Conservation (phyloP, 2,329 filamentous ascomycete species). For the Calonectria crousiana region DNA sequence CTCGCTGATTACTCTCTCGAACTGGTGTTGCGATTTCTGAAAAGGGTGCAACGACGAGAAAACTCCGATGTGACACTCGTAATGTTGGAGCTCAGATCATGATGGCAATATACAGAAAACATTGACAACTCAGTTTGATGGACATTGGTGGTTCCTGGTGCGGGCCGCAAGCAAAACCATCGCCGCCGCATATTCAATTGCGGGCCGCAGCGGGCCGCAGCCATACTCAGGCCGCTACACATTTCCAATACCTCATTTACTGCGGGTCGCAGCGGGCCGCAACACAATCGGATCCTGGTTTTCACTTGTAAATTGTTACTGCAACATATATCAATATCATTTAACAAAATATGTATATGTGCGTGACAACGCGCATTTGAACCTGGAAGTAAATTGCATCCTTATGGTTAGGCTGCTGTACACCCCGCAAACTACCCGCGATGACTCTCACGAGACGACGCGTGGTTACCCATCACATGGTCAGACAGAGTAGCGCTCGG, state of each 20-base stretch:
- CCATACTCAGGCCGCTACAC: background rate
- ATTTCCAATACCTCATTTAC: background rate
- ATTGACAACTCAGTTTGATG: background rate
- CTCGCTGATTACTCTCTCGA: background rate
- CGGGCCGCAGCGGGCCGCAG: slow-evolving; percentile 1
- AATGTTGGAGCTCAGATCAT: background rate
- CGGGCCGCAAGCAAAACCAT: background rate
- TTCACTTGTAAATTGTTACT: background rate
- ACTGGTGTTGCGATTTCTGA: background rate
- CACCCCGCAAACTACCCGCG: background rate
- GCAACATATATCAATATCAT: background rate
- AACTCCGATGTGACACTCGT: background rate
- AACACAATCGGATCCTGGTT: background rate
- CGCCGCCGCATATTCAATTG: background rate
- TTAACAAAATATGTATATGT: background rate
- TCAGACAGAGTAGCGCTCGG: slow-evolving; percentile 7
- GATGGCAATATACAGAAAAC: background rate
- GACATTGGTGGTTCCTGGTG: background rate
- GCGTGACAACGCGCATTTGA: background rate
- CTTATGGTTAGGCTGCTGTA: background rate
- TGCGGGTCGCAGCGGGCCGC: background rate
- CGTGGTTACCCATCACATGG: background rate
- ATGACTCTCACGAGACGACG: background rate
- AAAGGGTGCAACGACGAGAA: background rate
- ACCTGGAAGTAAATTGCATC: background rate